Evolutionary conservation across 176 grass and related monocot species (phyloP), one percentile per base, ranked within the genome.

Genomic region (Aegilops longissima): DNA sequence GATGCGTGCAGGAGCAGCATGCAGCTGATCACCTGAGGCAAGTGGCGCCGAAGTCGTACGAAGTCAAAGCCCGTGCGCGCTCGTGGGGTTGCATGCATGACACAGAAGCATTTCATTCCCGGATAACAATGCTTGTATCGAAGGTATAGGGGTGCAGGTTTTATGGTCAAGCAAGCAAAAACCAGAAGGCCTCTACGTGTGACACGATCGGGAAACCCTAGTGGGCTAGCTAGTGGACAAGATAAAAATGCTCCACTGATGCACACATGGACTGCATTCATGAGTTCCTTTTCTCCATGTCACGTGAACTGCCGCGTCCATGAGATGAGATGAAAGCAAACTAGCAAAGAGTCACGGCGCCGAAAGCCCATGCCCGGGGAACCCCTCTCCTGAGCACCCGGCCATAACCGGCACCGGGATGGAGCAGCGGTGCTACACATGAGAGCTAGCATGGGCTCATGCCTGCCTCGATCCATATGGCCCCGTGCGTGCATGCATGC

Each of bases 321-420:
- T 44, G 42, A 44, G 42, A 39, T 39, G 36, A 38, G 36, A 70
- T 17, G 29, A 68, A 47, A 39, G 44, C 44, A 54, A 35, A 4
- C 20, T 59, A 58, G 52, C 52, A 67, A 21, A 29, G 14, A 64
- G 5, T 34, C 33, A 3, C 14, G 18, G 11, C 17, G 82, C 23
- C 61, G 72, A 59, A 78, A 83, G 73, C 35, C 63, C 73, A 61
- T 45, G 72, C 79, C 85, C 27, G 61, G 42, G 31, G 79, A 54
- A 87, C 56, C 70, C 65, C 77, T 64, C 73, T 5, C 80, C 34
- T 12, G 10, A 16, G 31, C 33, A 45, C 39, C 38, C 70, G 71
- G 70, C 72, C 44, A 88, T 66, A 42, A 81, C 20, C 29, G 20
- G 34, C 80, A 67, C 79, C 34, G 44, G 61, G 61, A 68, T 61